A percentile compares a stretch with the other conserved stretches of the same genome.
Evolutionary conservation across 805 yeast species (phyloP).

Genomic region (Myxozyma nipponensis): DNA sequence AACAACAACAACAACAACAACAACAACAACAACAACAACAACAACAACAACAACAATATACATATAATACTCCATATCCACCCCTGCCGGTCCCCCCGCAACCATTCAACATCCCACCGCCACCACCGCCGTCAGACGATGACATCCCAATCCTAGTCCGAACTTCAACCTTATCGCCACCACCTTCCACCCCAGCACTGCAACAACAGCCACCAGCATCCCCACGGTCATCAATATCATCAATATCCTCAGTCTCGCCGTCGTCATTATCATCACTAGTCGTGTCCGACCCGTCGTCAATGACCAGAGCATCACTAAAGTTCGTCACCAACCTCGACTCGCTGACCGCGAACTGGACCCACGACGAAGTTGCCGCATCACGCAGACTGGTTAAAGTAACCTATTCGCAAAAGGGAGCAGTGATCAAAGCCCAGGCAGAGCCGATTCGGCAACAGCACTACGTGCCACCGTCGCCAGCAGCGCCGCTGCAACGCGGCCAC

Average conservation of each 20-base stretch:
- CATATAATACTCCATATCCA: conserved; percentile 1
- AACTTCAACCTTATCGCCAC: conserved; percentile 17
- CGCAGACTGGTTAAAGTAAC: conserved; percentile 49
- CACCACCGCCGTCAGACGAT: neutral
- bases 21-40: conserved; percentile 17
- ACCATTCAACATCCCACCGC: conserved; percentile 7
- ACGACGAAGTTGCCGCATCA: conserved; percentile 41
- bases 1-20: conserved; percentile 3
- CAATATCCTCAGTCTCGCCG: conserved; percentile 6
- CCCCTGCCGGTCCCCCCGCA: conserved; percentile 11
- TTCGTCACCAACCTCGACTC: conserved; percentile 34
- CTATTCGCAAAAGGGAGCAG: conserved; percentile 20
- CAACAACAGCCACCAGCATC: conserved; percentile 9
- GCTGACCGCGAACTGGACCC: conserved; percentile 48
- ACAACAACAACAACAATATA: conserved; percentile 13
- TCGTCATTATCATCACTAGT: neutral
- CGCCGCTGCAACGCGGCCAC: conserved; percentile 12
- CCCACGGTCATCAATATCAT: conserved; percentile 6
- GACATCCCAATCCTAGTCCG: conserved; percentile 12
- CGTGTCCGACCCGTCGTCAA: conserved; percentile 5
- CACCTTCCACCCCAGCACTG: neutral
- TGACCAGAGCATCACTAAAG: conserved; percentile 33
- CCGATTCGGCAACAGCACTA: conserved; percentile 18
- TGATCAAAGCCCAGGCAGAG: conserved; percentile 36
- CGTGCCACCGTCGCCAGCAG: conserved; percentile 3